A percentile compares a stretch with the other conserved stretches of the same genome.
phyloP scores from a whole-genome alignment of 208 protist genomes.

The Chromosphaera perkinsii region DNA sequence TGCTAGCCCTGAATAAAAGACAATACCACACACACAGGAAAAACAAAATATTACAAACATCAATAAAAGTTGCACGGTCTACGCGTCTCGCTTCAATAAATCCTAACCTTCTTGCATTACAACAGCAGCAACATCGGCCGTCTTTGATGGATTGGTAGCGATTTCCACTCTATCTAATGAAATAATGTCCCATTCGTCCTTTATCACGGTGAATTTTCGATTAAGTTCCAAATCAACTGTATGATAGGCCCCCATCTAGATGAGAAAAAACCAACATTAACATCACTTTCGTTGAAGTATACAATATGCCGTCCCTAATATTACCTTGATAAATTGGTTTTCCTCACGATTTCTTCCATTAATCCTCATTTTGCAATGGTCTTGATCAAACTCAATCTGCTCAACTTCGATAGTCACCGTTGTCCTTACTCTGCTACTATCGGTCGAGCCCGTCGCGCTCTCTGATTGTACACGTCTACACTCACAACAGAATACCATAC shows the following conservation, averaged over 20 bases:
- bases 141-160: conserved; percentile 38
- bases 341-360: conserved; percentile 74
- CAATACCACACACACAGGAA: conserved; percentile 5
- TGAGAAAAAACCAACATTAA: neutral
- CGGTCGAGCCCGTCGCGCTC: conserved; percentile 46
- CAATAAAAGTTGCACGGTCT: no score
- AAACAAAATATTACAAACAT: neutral
- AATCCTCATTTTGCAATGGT: conserved; percentile 45
- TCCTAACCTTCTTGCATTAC: conserved; percentile 83
- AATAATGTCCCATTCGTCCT: conserved; percentile 79
- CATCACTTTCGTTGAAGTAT: neutral
- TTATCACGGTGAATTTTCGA: conserved; percentile 78
- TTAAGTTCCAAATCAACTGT: conserved; percentile 80
- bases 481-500: no score
- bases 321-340: conserved; percentile 69
- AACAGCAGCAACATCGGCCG: conserved; percentile 80
- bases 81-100: no score
- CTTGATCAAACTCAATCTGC: conserved; percentile 51
- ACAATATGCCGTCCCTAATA: neutral
- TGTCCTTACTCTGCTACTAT: conserved; percentile 44
- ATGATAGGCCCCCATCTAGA: conserved; percentile 73
- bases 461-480: conserved; percentile 54
- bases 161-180: conserved; percentile 48
- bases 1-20: conserved; percentile 50
- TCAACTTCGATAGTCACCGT: conserved; percentile 38